Conservation (phyloP, 805 yeast genomes). For the Candida ficus region DNA sequence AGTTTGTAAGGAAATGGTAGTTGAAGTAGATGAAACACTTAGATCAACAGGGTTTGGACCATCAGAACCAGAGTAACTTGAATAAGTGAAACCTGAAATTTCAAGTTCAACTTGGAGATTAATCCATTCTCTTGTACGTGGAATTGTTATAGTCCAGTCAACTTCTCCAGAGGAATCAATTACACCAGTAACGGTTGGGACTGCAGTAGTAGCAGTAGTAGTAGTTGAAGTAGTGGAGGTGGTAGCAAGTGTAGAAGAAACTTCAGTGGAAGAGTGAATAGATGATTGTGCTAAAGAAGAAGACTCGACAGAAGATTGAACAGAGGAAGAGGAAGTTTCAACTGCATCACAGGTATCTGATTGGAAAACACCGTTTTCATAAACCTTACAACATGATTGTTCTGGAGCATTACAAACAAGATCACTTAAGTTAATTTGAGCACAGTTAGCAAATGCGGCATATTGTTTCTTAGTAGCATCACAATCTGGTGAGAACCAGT, state of each 20-base stretch:
- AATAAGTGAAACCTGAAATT: no score
- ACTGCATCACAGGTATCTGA: neutral
- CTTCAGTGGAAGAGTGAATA: no score
- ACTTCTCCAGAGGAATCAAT: no score
- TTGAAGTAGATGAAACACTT: neutral
- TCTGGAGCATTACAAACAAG: neutral
- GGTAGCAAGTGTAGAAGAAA: neutral
- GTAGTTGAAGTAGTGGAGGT: neutral
- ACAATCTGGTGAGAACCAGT: neutral
- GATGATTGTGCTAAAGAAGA: no score
- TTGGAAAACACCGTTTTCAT: neutral
- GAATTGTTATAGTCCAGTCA: no score
- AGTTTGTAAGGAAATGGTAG: no score
- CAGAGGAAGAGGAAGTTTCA: neutral
- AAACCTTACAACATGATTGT: neutral
- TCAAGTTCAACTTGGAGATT: no score
- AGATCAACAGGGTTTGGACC: no score
- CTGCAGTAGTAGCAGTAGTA: neutral
- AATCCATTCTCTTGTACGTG: no score
- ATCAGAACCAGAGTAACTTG: no score
- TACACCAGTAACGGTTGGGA: no score
- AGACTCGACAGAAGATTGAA: neutral
- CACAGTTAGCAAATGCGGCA: neutral
- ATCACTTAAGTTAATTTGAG: neutral
- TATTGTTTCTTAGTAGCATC: neutral